phyloP scores from a whole-genome alignment of 768 basidiomycete genomes.

The Hygrophoropsis aurantiaca region DNA sequence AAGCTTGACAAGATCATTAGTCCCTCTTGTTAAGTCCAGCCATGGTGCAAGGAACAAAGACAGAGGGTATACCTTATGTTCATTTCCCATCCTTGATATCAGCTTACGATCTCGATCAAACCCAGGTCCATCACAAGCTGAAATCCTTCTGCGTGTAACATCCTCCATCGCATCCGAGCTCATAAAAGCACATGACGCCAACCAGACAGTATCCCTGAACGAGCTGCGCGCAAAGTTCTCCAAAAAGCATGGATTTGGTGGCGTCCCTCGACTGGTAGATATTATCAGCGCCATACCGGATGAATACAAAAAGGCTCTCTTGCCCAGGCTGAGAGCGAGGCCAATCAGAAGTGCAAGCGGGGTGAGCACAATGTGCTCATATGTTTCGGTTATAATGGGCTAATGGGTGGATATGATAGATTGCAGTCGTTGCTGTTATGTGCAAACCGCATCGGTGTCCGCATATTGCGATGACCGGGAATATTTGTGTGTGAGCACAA shows the following conservation, averaged over 20 bases:
- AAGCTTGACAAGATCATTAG: too few relatives aligned
- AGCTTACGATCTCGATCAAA: neutral
- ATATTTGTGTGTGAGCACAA: slow-evolving; percentile 88
- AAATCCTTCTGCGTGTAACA: slow-evolving; percentile 85
- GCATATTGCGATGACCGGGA: slow-evolving; percentile 99
- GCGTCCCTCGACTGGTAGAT: slow-evolving; percentile 91
- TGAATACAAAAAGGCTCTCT: slow-evolving; percentile 88
- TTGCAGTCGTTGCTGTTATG: slow-evolving; percentile 99
- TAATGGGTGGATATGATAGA: slow-evolving; percentile 45
- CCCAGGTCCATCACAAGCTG: slow-evolving; percentile 82
- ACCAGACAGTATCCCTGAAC: slow-evolving; percentile 81
- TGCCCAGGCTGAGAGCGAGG: slow-evolving; percentile 88
- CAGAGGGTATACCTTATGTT: slow-evolving; percentile 28
- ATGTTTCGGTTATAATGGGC: neutral
- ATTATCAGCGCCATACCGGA: slow-evolving; percentile 98
- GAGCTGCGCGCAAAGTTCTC: slow-evolving; percentile 83
- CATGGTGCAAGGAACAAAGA: slow-evolving; percentile 44
- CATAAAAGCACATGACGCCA: slow-evolving; percentile 82
- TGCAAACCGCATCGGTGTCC: slow-evolving; percentile 99
- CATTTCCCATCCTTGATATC: neutral
- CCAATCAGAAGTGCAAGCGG: slow-evolving; percentile 97
- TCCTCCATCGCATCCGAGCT: slow-evolving; percentile 94
- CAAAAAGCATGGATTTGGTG: slow-evolving; percentile 85
- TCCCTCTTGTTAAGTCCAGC: neutral
- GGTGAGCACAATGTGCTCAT: slow-evolving; percentile 55